These are phyloP conservation scores for Candida pseudoviswanathii DNA, from an alignment of 1,139 yeast species.

Conservation along the genomic window DNA sequence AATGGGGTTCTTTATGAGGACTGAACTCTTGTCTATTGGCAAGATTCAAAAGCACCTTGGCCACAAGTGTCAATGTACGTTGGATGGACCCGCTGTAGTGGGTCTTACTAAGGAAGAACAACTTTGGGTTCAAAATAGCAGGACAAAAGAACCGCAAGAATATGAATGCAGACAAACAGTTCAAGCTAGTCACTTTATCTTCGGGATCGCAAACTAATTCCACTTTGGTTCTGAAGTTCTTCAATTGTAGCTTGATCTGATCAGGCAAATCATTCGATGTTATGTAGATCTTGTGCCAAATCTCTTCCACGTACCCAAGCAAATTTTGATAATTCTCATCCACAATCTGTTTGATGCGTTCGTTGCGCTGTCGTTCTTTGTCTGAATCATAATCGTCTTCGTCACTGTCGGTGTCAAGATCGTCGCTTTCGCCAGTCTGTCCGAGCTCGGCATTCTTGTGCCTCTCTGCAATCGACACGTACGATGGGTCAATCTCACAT, in stretches of 20 bases:
- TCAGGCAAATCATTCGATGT: slow-evolving; percentile 80
- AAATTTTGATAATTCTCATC: slow-evolving; percentile 57
- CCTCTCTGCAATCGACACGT: slow-evolving; percentile 46
- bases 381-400: slow-evolving; percentile 35
- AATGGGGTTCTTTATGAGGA: slow-evolving; percentile 79
- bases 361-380: slow-evolving; percentile 31
- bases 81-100: slow-evolving; percentile 75
- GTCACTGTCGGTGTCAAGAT: slow-evolving; percentile 21
- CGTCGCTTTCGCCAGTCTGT: slow-evolving; percentile 23
- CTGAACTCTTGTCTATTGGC: slow-evolving; percentile 77
- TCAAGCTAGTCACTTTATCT: slow-evolving; percentile 56
- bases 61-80: slow-evolving; percentile 75
- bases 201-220: slow-evolving; percentile 63
- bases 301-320: slow-evolving; percentile 54
- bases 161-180: slow-evolving; percentile 80
- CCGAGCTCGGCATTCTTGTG: slow-evolving; percentile 26
- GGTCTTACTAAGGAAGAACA: slow-evolving; percentile 69
- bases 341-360: slow-evolving; percentile 33
- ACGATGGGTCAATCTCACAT: slow-evolving; percentile 77
- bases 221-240: slow-evolving; percentile 58
- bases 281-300: slow-evolving; percentile 72
- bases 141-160: slow-evolving; percentile 90
- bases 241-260: slow-evolving; percentile 63
- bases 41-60: slow-evolving; percentile 79
- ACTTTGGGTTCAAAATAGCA: slow-evolving; percentile 84